phyloP scores from a whole-genome alignment of 768 basidiomycete species.

The Pisolithus sp. region DNA sequence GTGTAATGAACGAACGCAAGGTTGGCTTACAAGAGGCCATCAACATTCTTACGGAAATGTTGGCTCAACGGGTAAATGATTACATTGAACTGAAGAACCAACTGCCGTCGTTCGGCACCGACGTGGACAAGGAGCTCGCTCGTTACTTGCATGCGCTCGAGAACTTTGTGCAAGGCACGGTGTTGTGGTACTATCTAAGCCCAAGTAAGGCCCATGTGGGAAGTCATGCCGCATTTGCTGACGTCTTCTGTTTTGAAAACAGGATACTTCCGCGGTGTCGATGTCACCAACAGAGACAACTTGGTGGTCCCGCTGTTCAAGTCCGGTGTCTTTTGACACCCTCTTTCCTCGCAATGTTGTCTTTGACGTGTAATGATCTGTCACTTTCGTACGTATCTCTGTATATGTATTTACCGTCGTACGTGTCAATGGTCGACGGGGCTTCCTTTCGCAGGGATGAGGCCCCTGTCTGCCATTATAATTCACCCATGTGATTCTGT shows the following conservation, averaged over 20 bases:
- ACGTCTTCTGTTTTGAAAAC: not conserved
- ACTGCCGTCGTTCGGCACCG: conserved; percentile 30
- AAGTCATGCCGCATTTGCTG: conserved; percentile 5
- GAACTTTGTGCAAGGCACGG: conserved; percentile 34
- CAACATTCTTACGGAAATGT: conserved; percentile 33
- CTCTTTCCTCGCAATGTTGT: not conserved
- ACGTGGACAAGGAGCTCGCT: conserved; percentile 29
- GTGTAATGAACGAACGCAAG: conserved; percentile 31
- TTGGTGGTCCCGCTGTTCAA: conserved; percentile 26
- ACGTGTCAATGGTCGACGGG: too few relatives aligned
- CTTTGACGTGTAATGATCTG: not conserved
- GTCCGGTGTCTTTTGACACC: conserved; percentile 17
- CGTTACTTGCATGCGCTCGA: conserved; percentile 31
- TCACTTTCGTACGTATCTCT: too few relatives aligned
- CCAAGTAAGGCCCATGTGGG: conserved; percentile 25
- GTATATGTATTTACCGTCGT: too few relatives aligned
- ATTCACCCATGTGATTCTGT: too few relatives aligned
- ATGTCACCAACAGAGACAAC: conserved; percentile 25
- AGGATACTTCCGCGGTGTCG: conserved; percentile 30
- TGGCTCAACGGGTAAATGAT: conserved; percentile 28
- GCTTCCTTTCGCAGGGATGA: too few relatives aligned
- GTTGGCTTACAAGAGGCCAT: conserved; percentile 30
- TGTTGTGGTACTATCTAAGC: conserved; percentile 35
- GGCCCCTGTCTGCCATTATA: too few relatives aligned
- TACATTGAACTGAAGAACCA: conserved; percentile 27